Base-by-base conservation (phyloP, 176 grass and related monocot species). In the Phoenix roebelenii region DNA sequence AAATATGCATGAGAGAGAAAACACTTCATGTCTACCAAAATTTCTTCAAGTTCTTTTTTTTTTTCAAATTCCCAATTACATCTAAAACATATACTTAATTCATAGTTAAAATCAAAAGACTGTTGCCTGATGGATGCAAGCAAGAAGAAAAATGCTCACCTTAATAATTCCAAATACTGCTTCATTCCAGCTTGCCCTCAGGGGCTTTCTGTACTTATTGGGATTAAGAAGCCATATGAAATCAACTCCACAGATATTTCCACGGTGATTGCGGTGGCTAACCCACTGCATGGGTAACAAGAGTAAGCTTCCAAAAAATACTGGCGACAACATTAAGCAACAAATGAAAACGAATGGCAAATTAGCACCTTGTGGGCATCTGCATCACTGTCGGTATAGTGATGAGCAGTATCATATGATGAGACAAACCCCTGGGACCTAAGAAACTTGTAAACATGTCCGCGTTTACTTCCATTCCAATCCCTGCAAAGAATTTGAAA, bases 201-300 rank as follows among this genome's bases (percentile, higher is more conserved):
- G 70, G 54, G 74, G 73, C 51, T 95, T 89, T 79, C 82, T 80
- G 15, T 64, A 70, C 30, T 83, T 83, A 59, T 89, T 80, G 49
- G 90, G 90, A 79, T 95, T 95, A 24, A 89, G 64, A 76, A 95
- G 82, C 90, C 90, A 95, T 78, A 95, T 95, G 66, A 95, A 95
- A 67, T 95, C 90, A 64, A 95, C 90, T 70, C 85, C 90, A 22
- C 90, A 95, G 49, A 95, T 79, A 66, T 95, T 95, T 18, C 90
- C 90, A 67, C 82, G 85, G 64, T 95, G 90, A 74, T 95, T 95
- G 35, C 82, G 82, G 73, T 95, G 90, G 77, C 90, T 95, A 57
- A 95, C 85, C 90, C 90, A 95, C 90, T 95, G 57, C 48, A 58
- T 26, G 26, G 55, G 54, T 44, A 44, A 44, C 64, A 72, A 67